Evolutionary conservation across 768 basidiomycete genomes (phyloP).

Genomic region (Termitomyces sp.): DNA sequence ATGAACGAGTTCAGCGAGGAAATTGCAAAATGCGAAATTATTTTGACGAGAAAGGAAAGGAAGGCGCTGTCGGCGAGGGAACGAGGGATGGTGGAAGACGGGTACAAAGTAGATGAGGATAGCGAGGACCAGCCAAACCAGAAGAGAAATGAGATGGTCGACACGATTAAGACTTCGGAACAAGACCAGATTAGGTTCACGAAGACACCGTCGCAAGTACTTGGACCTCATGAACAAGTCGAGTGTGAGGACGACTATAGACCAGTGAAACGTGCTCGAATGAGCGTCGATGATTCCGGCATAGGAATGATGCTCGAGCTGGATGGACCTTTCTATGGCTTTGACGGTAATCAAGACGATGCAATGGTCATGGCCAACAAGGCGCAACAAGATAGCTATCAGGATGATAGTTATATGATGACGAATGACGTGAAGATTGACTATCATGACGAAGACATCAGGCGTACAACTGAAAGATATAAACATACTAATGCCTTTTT

Average conservation of each 20-base stretch:
- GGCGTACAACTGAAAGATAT: neutral
- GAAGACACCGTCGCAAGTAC: neutral
- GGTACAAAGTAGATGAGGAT: neutral
- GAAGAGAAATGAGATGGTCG: neutral
- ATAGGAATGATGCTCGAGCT: constrained; percentile 12
- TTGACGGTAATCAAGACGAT: neutral
- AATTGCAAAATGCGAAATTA: constrained; percentile 22
- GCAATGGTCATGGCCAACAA: neutral
- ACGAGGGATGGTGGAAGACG: constrained; percentile 4
- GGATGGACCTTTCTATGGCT: constrained; percentile 3
- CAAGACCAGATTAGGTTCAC: neutral
- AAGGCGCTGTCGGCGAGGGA: constrained; percentile 10
- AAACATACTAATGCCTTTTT: neutral
- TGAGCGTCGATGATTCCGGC: constrained; percentile 19
- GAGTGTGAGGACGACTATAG: neutral
- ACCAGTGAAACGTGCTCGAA: constrained; percentile 14
- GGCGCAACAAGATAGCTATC: neutral
- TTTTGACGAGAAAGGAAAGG: constrained; percentile 39
- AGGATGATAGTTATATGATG: neutral
- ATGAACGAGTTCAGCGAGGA: constrained; percentile 6
- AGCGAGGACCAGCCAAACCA: neutral
- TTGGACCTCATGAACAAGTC: neutral
- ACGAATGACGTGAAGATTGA: neutral
- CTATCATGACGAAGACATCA: neutral
- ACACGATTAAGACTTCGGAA: neutral